These are phyloP conservation scores for Wickerhamomyces sp. DNA, from an alignment of 1,139 yeast species.

Conservation along the genomic window DNA sequence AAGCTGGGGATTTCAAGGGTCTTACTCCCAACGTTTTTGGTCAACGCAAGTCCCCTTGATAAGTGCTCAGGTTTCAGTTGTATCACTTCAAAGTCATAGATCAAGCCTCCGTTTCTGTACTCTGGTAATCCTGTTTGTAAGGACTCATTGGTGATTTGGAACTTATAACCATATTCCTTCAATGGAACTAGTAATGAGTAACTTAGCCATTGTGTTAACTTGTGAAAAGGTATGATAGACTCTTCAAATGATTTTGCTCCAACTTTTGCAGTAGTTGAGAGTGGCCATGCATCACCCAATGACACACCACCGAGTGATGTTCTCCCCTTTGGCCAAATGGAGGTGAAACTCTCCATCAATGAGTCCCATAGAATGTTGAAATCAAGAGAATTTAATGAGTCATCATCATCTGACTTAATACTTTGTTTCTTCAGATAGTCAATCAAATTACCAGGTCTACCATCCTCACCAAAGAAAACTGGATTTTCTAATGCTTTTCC, in stretches of 20 bases:
- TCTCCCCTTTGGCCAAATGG: conserved; percentile 59
- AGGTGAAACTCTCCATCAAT: conserved; percentile 44
- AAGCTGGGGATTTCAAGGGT: conserved; percentile 39
- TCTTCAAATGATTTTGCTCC: conserved; percentile 24
- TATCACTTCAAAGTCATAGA: conserved; percentile 48
- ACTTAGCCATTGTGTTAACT: conserved; percentile 58
- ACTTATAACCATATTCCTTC: conserved; percentile 36
- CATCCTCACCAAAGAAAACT: conserved; percentile 39
- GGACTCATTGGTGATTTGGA: conserved; percentile 34
- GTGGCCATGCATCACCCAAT: conserved; percentile 57
- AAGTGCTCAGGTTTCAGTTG: conserved; percentile 36
- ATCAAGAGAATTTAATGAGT: conserved; percentile 25
- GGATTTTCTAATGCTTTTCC: conserved; percentile 39
- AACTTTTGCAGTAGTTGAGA: conserved; percentile 31
- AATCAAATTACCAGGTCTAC: conserved; percentile 50
- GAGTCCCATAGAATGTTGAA: conserved; percentile 45
- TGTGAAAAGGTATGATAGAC: conserved; percentile 51
- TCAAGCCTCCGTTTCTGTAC: conserved; percentile 57
- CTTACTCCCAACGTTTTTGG: conserved; percentile 25
- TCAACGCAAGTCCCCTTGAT: conserved; percentile 30
- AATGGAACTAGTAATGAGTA: conserved; percentile 52
- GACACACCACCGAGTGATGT: conserved; percentile 41
- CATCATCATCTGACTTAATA: conserved; percentile 5
- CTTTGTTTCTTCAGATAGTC: conserved; percentile 34
- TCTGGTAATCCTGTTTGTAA: conserved; percentile 59